Conservation (phyloP, 2,329 filamentous ascomycete species). For the Phoma sp. region DNA sequence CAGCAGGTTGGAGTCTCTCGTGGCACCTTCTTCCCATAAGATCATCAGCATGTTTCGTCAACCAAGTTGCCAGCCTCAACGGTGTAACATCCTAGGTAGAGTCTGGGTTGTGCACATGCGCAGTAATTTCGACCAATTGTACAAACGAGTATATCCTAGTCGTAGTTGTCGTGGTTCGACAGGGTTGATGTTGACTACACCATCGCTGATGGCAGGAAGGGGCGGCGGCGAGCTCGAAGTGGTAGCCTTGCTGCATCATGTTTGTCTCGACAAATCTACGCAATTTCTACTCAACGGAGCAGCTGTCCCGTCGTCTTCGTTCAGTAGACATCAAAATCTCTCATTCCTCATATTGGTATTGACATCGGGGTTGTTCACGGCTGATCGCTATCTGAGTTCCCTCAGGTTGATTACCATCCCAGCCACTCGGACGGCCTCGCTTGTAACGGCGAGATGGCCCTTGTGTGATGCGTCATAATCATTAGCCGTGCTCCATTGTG, state of each 20-base stretch:
- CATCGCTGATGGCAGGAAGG: slow-evolving; percentile 1
- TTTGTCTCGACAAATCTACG: neutral
- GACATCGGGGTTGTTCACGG: neutral
- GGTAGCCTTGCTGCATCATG: neutral
- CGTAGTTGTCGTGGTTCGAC: neutral
- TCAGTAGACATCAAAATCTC: neutral
- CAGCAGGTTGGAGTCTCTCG: slow-evolving; percentile 5
- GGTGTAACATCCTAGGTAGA: neutral
- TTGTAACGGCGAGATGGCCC: slow-evolving; percentile 12
- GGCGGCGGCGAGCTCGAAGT: neutral
- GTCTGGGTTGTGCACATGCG: neutral
- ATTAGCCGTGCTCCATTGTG: slow-evolving; percentile 2
- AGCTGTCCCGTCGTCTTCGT: neutral
- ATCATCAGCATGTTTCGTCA: neutral
- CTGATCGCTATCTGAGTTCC: slow-evolving; percentile 13
- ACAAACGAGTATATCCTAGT: neutral
- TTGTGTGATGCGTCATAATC: slow-evolving; percentile 9
- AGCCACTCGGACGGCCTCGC: slow-evolving; percentile 8
- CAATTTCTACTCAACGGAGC: neutral
- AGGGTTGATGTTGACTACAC: neutral
- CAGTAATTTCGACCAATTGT: neutral
- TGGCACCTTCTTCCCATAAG: slow-evolving; percentile 16
- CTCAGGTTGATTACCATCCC: slow-evolving; percentile 9
- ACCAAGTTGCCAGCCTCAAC: slow-evolving; percentile 4
- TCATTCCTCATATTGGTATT: slow-evolving; percentile 9